Evolutionary conservation across 768 basidiomycete genomes (phyloP).

Genomic region (Pluteus cervinus): DNA sequence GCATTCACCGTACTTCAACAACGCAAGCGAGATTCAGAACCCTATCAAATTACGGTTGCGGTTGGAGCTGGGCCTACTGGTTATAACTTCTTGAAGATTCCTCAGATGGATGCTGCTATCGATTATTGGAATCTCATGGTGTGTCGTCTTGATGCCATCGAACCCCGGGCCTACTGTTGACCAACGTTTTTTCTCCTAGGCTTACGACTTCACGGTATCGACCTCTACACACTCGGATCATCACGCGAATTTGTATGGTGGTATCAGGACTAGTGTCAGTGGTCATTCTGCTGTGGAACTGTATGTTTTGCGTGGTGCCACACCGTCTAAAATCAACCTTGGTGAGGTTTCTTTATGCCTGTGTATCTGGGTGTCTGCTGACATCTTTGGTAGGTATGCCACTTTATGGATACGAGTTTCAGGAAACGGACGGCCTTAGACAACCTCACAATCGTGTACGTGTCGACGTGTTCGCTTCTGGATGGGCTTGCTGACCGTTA

Average conservation of each 20-base stretch:
- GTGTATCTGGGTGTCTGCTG: conserved; percentile 1
- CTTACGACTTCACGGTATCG: conserved; percentile 72
- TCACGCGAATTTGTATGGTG: conserved; percentile 65
- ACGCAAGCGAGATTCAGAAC: conserved; percentile 52
- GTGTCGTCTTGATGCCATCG: not conserved
- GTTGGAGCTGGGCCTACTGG: conserved; percentile 58
- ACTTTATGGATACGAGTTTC: conserved; percentile 74
- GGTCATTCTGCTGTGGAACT: conserved; percentile 62
- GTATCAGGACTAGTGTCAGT: conserved; percentile 52
- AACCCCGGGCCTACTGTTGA: not conserved
- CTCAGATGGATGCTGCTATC: conserved; percentile 60
- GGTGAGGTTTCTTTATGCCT: conserved; percentile 29
- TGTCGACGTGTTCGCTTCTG: not conserved
- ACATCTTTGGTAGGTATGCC: conserved; percentile 50
- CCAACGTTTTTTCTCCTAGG: conserved; percentile 26
- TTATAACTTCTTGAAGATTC: conserved; percentile 49
- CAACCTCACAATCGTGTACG: conserved; percentile 57
- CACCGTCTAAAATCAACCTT: conserved; percentile 58
- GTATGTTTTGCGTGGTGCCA: conserved; percentile 57
- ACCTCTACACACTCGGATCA: conserved; percentile 57
- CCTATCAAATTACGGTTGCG: conserved; percentile 59
- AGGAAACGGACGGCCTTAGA: conserved; percentile 62
- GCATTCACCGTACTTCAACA: conserved; percentile 54
- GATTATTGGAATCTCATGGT: conserved; percentile 85
- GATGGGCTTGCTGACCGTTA: conserved; percentile 1